Percentiles rank a stretch among this genome's conserved stretches.
phyloP scores from a whole-genome alignment of 495 filamentous ascomycete species.

The Podospora bellae-mahoneyi region DNA sequence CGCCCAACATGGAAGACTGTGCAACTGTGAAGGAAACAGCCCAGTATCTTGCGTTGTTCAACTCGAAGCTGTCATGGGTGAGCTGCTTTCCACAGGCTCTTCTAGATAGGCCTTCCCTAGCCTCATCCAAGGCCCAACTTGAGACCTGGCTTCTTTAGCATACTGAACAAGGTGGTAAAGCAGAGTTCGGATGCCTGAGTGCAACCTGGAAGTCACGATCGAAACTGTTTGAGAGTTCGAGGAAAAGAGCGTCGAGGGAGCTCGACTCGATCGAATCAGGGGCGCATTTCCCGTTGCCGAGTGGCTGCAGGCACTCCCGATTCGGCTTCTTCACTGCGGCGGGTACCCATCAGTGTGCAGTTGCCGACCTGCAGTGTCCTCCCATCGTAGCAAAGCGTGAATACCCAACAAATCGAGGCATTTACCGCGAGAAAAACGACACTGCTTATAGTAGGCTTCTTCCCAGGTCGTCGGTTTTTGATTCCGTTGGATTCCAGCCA shows the following conservation, averaged over 20 bases:
- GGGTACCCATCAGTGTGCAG: conserved; percentile 9
- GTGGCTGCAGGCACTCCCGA: conserved; percentile 30
- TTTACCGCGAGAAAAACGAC: background rate
- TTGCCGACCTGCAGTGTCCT: conserved; percentile 12
- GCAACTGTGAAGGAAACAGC: no score
- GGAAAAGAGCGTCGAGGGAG: no score
- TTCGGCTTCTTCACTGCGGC: conserved; percentile 18
- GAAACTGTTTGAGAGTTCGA: no score
- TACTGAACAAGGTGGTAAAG: no score
- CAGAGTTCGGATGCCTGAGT: no score
- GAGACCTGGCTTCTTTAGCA: no score
- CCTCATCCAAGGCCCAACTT: no score
- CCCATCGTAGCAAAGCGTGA: background rate
- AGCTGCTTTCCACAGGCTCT: no score
- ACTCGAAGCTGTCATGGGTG: no score
- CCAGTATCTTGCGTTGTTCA: no score
- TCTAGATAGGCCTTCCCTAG: no score
- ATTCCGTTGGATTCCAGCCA: background rate
- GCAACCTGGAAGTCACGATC: no score
- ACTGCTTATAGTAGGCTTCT: background rate
- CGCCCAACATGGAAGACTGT: background rate
- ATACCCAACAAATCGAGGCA: conserved; percentile 1
- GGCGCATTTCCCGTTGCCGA: conserved; percentile 17
- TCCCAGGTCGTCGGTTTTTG: background rate
- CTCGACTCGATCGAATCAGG: conserved; percentile 15